A percentile compares a stretch with the other conserved stretches of the same genome.
Evolutionary conservation across 805 yeast species (phyloP).

Genomic region (Saccharomycopsis fodiens): DNA sequence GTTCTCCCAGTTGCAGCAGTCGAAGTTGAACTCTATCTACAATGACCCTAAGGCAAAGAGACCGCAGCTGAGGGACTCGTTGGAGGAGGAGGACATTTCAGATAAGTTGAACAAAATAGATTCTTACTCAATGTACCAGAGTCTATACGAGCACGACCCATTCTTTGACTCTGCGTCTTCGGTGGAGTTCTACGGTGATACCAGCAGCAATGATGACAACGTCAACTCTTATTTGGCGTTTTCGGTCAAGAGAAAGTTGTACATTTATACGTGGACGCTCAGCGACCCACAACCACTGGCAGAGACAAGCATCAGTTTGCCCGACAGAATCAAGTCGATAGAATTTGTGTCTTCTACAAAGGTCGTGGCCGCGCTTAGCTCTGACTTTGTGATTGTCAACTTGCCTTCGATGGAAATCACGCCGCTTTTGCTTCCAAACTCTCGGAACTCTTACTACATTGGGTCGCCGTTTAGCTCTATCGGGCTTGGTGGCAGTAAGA

Average conservation of each 20-base stretch:
- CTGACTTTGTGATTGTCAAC: constrained; percentile 16
- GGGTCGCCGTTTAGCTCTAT: constrained; percentile 14
- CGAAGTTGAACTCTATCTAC: constrained; percentile 6
- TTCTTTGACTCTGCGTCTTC: constrained; percentile 5
- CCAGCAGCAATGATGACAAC: constrained; percentile 1
- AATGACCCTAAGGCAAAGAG: constrained; percentile 3
- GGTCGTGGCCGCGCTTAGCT: constrained; percentile 9
- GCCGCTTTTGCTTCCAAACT: constrained; percentile 7
- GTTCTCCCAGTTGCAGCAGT: constrained; percentile 10
- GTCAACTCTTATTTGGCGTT: constrained; percentile 13
- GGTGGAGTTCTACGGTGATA: background rate
- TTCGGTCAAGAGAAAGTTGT: constrained; percentile 12
- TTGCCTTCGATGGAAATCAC: constrained; percentile 3
- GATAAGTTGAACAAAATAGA: constrained; percentile 13
- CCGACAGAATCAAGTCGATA: constrained; percentile 13
- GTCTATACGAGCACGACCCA: constrained; percentile 17
- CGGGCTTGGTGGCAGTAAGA: constrained; percentile 8
- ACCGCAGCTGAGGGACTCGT: background rate
- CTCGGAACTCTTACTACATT: constrained; percentile 4
- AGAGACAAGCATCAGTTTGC: constrained; percentile 2
- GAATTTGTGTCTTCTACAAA: constrained; percentile 14
- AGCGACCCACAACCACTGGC: background rate
- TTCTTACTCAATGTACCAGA: constrained; percentile 16
- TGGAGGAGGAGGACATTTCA: constrained; percentile 7
- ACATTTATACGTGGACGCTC: constrained; percentile 8